These are phyloP conservation scores for Bombardia bombarda DNA, from an alignment of 495 filamentous ascomycete genomes.

Conservation along the genomic window DNA sequence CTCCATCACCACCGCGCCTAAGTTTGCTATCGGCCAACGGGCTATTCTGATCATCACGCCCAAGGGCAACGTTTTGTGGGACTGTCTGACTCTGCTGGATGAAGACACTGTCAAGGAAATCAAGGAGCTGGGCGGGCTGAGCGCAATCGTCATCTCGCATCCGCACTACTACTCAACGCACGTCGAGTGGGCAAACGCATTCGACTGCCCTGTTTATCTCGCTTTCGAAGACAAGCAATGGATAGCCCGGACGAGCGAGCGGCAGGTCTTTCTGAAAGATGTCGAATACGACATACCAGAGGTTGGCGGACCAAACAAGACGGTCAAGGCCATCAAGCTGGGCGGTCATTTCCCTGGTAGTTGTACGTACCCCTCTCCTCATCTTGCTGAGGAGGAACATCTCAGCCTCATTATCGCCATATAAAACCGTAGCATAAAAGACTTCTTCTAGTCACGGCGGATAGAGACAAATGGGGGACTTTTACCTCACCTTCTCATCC, in stretches of 20 bases:
- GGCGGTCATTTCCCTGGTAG: conserved; percentile 73
- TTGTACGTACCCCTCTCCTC: conserved; percentile 4
- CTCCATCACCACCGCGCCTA: conserved; percentile 51
- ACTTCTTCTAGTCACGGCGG: no score
- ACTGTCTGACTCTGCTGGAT: conserved; percentile 60
- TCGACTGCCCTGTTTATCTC: conserved; percentile 57
- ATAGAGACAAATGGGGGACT: no score
- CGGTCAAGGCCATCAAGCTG: conserved; percentile 55
- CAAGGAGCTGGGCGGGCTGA: conserved; percentile 46
- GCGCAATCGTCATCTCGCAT: conserved; percentile 71
- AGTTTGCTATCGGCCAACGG: conserved; percentile 65
- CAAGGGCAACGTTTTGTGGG: conserved; percentile 64
- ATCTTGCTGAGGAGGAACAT: background rate
- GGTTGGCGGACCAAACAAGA: conserved; percentile 34
- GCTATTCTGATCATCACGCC: conserved; percentile 55
- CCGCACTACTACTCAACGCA: conserved; percentile 73
- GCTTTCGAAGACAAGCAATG: conserved; percentile 55
- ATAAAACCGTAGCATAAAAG: no score
- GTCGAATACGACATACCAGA: conserved; percentile 20
- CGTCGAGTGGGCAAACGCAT: conserved; percentile 54
- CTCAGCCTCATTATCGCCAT: no score
- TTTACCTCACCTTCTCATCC: background rate
- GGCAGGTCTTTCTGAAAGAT: conserved; percentile 35
- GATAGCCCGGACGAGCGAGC: conserved; percentile 28
- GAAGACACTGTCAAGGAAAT: conserved; percentile 45